A percentile compares a stretch with the other conserved stretches of the same genome.
Conservation (phyloP, 306 rosid genomes). For the Begonia peltatifolia region DNA sequence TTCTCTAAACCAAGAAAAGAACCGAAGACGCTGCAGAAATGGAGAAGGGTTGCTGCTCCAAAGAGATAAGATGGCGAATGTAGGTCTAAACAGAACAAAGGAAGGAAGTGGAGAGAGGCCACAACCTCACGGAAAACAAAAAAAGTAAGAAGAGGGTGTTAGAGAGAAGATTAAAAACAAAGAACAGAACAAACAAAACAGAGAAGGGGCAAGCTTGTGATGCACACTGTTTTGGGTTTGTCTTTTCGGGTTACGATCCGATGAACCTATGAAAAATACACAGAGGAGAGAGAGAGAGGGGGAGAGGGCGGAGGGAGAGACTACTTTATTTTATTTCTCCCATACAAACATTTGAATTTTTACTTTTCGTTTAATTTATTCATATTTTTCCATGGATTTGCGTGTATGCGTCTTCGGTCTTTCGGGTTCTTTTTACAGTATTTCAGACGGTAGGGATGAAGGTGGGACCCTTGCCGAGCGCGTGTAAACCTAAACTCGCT, state of each 20-base stretch:
- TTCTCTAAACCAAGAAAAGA: neutral
- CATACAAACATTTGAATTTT: neutral
- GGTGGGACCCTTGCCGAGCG: neutral
- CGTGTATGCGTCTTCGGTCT: neutral
- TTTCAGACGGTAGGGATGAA: neutral
- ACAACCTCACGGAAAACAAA: neutral
- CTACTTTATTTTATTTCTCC: neutral
- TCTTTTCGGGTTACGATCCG: conserved; percentile 36
- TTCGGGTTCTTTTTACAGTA: too few relatives aligned
- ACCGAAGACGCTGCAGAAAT: neutral
- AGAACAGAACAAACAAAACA: neutral
- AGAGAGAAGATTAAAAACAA: neutral
- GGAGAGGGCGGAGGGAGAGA: neutral
- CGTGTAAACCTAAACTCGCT: neutral
- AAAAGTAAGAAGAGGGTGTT: neutral
- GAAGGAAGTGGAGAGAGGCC: conserved; percentile 8
- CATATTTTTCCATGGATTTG: too few relatives aligned
- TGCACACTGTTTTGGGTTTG: conserved; percentile 16
- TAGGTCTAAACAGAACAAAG: conserved; percentile 2
- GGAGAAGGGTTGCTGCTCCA: neutral
- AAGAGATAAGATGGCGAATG: conserved; percentile 1
- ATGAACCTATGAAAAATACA: conserved; percentile 56
- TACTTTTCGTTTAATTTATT: neutral
- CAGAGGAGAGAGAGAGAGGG: conserved; percentile 16
- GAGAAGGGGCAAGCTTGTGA: neutral